Base-by-base conservation (phyloP, 2,329 filamentous ascomycete genomes). In the Colletotrichum cereale region DNA sequence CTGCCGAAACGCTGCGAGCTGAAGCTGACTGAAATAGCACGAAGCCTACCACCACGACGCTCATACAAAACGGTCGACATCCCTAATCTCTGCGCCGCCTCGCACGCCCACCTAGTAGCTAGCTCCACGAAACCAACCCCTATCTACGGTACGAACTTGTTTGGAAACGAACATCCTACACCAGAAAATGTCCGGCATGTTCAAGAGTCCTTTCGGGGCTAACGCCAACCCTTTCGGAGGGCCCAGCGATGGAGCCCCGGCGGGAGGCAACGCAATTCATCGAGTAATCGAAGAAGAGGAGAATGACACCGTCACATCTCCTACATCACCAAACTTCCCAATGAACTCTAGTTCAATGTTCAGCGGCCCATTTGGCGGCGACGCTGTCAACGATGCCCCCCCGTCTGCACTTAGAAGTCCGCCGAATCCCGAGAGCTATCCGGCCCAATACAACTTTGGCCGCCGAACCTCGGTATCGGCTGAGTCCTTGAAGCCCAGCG, bases 381-480 rank as follows among this genome's bases (percentile, higher is more conserved):
- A 88, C 75, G 85, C 85, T 74, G 80, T 81, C 42, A 75, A 81
- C 36, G 87, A 89, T 53, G 76, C 79, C 26, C 85, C 85, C 26
- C 82, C 85, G 18, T 83, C 85, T 71, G 78, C 81, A 72, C 66
- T 85, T 76, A 79, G 86, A 80, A 82, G 81, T 76, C 80, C 85
- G 29, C 86, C 87, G 68, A 88, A 89, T 72, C 84, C 88, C 48
- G 91, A 93, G 75, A 91, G 90, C 76, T 94, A 97, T 79, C 96
- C 96, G 67, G 92, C 90, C 76, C 95, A 98, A 81, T 98, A 98
- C 84, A 97, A 97, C 81, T 92, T 97, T 83, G 93, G 90, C 77
- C 93, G 96, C 74, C 93, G 96, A 77, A 98, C 95, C 48, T 98
- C 96, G 4, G 96, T 99, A 64, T 98, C 96, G 50, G 96, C 96